Conservation (phyloP, 805 yeast species). For the Metschnikowia drakensbergensis region DNA sequence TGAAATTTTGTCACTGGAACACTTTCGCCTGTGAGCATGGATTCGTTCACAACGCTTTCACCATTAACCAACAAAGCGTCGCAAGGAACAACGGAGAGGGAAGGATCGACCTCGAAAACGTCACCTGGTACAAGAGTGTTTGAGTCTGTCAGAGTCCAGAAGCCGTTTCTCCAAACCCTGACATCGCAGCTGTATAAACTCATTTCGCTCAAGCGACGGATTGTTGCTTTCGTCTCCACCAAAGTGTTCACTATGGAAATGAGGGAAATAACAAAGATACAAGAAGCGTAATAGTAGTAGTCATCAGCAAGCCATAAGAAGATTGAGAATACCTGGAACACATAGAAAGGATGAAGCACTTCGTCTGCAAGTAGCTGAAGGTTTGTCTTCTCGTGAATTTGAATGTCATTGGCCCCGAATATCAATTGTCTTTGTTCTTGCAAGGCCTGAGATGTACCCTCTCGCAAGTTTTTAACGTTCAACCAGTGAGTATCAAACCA, state of each 20-base stretch:
- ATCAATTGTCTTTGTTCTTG: constrained; percentile 67
- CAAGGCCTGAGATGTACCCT: constrained; percentile 67
- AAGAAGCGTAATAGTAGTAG: constrained; percentile 89
- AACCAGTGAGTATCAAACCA: constrained; percentile 88
- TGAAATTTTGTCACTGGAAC: constrained; percentile 88
- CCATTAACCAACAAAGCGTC: constrained; percentile 86
- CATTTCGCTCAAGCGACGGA: constrained; percentile 66
- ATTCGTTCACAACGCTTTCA: constrained; percentile 94
- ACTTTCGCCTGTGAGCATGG: constrained; percentile 97
- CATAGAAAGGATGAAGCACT: constrained; percentile 90
- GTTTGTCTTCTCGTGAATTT: constrained; percentile 69
- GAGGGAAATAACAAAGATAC: constrained; percentile 84
- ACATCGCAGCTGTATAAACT: constrained; percentile 75
- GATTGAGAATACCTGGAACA: constrained; percentile 91
- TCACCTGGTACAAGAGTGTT: constrained; percentile 93
- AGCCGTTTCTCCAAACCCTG: constrained; percentile 87
- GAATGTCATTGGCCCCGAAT: constrained; percentile 74
- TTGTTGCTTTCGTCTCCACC: constrained; percentile 77
- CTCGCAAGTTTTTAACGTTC: constrained; percentile 48
- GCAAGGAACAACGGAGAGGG: constrained; percentile 71
- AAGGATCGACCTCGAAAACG: constrained; percentile 87
- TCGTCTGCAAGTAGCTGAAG: constrained; percentile 72
- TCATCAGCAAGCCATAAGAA: constrained; percentile 89
- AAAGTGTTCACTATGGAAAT: constrained; percentile 76
- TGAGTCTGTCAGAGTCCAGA: constrained; percentile 80